Conservation (phyloP, 768 basidiomycete genomes). For the Mycena maculata region DNA sequence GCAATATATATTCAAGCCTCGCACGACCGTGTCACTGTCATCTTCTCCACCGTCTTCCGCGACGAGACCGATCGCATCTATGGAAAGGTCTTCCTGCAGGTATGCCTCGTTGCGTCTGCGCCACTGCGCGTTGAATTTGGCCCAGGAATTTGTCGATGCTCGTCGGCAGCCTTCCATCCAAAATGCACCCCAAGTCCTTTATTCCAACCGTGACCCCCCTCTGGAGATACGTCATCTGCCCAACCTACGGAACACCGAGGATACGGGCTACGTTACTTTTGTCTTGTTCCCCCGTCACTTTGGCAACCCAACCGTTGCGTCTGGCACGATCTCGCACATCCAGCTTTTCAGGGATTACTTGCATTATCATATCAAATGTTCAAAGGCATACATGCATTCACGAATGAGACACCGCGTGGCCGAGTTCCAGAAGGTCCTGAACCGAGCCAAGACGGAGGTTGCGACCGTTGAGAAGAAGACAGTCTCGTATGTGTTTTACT, state of each 20-base stretch:
- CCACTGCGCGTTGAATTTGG: neutral
- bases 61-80: constrained; percentile 98
- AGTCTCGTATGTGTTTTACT: constrained; percentile 71
- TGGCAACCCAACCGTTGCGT: constrained; percentile 71
- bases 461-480: constrained; percentile 89
- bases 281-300: constrained; percentile 98
- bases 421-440: constrained; percentile 96
- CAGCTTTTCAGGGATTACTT: constrained; percentile 98
- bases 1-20: constrained; percentile 96
- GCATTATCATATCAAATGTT: constrained; percentile 99
- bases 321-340: constrained; percentile 90
- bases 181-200: constrained; percentile 96
- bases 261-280: constrained; percentile 97
- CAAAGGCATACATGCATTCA: constrained; percentile 99
- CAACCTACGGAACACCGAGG: constrained; percentile 84
- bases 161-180: constrained; percentile 92
- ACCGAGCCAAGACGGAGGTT: constrained; percentile 94
- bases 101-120: constrained; percentile 43
- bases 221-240: constrained; percentile 93
- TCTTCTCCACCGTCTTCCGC: constrained; percentile 96
- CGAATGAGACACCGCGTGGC: constrained; percentile 94
- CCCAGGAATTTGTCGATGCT: constrained; percentile 98
- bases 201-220: constrained; percentile 94
- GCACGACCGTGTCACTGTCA: constrained; percentile 95
- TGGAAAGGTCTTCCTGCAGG: constrained; percentile 98